Percentiles rank a stretch among this genome's conserved stretches.
phyloP scores from a whole-genome alignment of 2,329 filamentous ascomycete species.

The Nemania serpens region DNA sequence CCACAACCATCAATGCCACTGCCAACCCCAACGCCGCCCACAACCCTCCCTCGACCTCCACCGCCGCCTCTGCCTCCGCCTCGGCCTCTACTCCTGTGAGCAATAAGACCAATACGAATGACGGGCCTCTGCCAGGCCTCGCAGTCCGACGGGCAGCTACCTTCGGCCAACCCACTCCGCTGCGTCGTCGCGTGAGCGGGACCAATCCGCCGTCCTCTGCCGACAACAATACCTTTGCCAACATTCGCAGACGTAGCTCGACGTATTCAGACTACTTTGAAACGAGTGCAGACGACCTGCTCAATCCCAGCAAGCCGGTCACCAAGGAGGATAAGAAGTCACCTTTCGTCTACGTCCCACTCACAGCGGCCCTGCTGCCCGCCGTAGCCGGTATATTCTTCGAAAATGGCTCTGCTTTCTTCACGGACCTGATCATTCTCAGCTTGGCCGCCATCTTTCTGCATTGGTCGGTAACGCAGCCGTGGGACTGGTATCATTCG shows the following conservation, averaged over 20 bases:
- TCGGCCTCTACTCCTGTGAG: conserved; percentile 1
- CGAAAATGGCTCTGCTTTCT: conserved; percentile 78
- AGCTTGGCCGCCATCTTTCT: conserved; percentile 82
- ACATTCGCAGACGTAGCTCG: conserved; percentile 69
- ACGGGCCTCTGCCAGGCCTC: conserved; percentile 39
- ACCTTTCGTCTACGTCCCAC: conserved; percentile 77
- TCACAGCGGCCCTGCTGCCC: conserved; percentile 83
- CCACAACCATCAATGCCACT: conserved; percentile 31
- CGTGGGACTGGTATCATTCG: conserved; percentile 83
- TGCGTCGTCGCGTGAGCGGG: conserved; percentile 35
- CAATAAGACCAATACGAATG: conserved; percentile 12
- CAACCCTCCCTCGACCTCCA: conserved; percentile 11
- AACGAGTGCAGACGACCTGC: conserved; percentile 71
- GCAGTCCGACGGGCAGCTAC: conserved; percentile 49
- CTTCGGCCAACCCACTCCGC: conserved; percentile 42
- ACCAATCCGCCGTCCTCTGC: conserved; percentile 26
- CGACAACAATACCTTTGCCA: conserved; percentile 32
- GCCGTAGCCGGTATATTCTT: conserved; percentile 86
- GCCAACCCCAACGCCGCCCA: conserved; percentile 20
- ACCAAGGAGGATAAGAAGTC: conserved; percentile 59
- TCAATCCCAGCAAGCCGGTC: conserved; percentile 56
- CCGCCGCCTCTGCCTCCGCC: background rate
- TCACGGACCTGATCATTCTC: conserved; percentile 84
- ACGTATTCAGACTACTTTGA: conserved; percentile 75
- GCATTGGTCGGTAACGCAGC: conserved; percentile 88